Conservation (phyloP, 2,329 filamentous ascomycete species). For the Coniella vitis region DNA sequence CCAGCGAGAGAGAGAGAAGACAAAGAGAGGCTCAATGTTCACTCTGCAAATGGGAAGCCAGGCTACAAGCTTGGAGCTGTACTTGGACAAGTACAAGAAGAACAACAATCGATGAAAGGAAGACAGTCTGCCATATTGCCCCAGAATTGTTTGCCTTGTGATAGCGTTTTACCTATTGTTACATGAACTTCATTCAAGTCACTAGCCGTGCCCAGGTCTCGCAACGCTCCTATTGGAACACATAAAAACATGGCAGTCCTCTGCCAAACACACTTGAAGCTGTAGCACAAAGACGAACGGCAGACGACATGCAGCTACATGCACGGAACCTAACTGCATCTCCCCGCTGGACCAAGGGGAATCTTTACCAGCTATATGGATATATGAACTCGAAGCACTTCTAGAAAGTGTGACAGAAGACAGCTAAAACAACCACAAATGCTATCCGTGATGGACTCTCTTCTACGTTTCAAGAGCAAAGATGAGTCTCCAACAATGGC, state of each 20-base stretch:
- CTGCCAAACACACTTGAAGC: not conserved
- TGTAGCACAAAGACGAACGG: slow-evolving; percentile 14
- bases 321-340: not conserved
- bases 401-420: no score
- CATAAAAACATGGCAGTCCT: no score
- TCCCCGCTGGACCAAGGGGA: slow-evolving; percentile 1
- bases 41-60: no score
- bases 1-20: not conserved
- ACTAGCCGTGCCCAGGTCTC: slow-evolving; percentile 13
- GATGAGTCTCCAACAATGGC: no score
- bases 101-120: not conserved
- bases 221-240: slow-evolving; percentile 12
- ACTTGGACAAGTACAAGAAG: no score
- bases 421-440: no score
- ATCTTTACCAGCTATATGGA: slow-evolving; percentile 6
- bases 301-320: slow-evolving; percentile 14
- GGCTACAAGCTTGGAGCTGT: no score
- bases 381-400: not conserved
- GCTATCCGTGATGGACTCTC: no score
- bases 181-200: slow-evolving; percentile 5
- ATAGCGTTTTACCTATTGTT: not conserved
- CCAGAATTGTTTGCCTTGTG: slow-evolving; percentile 8
- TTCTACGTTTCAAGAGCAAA: no score
- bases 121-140: not conserved
- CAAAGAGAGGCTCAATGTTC: no score